Conservation (phyloP, 108 stramenopile genomes). For the Fistulifera pelliculosa region DNA sequence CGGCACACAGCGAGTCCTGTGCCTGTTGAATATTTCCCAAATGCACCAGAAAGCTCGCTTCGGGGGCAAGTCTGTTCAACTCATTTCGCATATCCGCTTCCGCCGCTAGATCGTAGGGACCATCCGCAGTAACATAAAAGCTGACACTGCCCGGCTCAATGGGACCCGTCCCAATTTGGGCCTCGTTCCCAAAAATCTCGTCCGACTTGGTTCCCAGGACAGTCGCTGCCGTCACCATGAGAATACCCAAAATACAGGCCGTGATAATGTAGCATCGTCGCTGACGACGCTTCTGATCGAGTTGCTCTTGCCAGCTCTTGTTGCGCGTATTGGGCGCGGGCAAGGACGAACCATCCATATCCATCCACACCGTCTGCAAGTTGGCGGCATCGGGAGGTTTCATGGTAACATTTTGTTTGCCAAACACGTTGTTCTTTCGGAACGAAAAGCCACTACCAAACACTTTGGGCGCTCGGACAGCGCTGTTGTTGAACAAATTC, state of each 20-base stretch:
- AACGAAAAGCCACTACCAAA: conserved; percentile 32
- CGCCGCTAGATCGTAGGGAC: conserved; percentile 40
- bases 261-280: conserved; percentile 11
- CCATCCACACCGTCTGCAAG: conserved; percentile 1
- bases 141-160: conserved; percentile 15
- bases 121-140: conserved; percentile 70
- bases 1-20: conserved; percentile 33
- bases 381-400: not conserved
- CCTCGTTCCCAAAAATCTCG: not conserved
- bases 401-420: conserved; percentile 1
- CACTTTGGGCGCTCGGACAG: conserved; percentile 11
- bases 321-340: not conserved
- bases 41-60: conserved; percentile 69
- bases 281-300: conserved; percentile 22
- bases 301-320: conserved; percentile 34
- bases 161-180: not conserved
- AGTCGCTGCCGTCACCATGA: conserved; percentile 3
- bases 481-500: conserved; percentile 22
- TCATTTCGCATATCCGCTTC: conserved; percentile 33
- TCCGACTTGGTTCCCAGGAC: not conserved
- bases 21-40: conserved; percentile 66
- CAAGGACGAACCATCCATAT: conserved; percentile 2
- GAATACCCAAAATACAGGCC: not conserved
- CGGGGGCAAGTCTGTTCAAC: conserved; percentile 37
- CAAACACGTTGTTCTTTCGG: conserved; percentile 21